Evolutionary conservation across 2,329 filamentous ascomycete species (phyloP), one percentile per base, ranked within the genome.

Genomic region (Botryotinia convoluta): DNA sequence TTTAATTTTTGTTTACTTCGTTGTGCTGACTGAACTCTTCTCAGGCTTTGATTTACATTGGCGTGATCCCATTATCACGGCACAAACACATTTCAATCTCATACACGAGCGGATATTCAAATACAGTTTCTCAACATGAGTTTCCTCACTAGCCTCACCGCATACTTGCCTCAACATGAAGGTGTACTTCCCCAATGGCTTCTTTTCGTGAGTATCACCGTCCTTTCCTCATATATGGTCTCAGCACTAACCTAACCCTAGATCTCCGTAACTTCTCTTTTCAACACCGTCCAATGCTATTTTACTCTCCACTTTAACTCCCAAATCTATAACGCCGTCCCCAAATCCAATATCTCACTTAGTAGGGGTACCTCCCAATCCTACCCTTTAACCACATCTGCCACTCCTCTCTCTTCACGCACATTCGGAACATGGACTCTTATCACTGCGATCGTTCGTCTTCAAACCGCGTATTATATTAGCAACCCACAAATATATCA

Each of bases 241-340:
- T 48, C 64, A 65, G 26, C 54, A 54, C 48, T 39, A 57, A 75
- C 64, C 61, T 18, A 44, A 10, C 48, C 32, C 39, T 76, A 98
- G 95, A 88, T 97, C 81, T 94, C 94, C 73, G 81, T 94, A 73
- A 88, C 97, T 73, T 94, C 95, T 44, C 86, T 96, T 74, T 91
- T 89, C 79, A 99, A 99, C 86, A 92, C 90, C 51, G 81, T 97
- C 64, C 95, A 98, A 85, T 90, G 93, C 81, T 97, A 97, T 84
- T 80, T 85, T 51, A 97, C 94, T 29, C 87, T 95, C 5, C 87
- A 90, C 82, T 97, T 93, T 84, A 94, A 94, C 12, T 90, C 91
- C n/a, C 92, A 93, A 82, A 89, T 98, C 80, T 99, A 98, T 86
- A 89, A 70, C 44, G 35, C 70, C 6, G 35, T 48, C 22, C 48